These are phyloP conservation scores for Basipetospora sp. DNA, from an alignment of 2,329 filamentous ascomycete species.

Conservation along the genomic window DNA sequence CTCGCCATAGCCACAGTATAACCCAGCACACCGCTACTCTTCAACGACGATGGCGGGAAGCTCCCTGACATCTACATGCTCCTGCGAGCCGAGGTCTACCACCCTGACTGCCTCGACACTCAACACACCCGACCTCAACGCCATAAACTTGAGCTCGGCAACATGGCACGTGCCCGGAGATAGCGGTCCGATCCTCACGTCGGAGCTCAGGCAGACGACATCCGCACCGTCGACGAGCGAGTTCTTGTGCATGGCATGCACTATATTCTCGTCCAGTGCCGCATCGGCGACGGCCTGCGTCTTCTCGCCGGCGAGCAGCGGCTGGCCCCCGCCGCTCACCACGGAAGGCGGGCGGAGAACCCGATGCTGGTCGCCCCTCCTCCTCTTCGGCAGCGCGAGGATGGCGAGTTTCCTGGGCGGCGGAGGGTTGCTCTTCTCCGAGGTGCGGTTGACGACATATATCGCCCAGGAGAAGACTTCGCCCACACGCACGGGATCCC, in stretches of 20 bases:
- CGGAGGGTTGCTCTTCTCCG: constrained; percentile 23
- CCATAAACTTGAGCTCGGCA: constrained; percentile 57
- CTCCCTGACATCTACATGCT: constrained; percentile 64
- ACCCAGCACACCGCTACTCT: too few relatives aligned
- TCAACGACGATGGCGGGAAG: constrained; percentile 53
- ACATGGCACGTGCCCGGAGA: constrained; percentile 60
- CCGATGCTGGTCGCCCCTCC: constrained; percentile 37
- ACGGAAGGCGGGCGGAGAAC: constrained; percentile 40
- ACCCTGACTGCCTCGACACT: constrained; percentile 59
- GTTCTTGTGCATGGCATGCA: constrained; percentile 57
- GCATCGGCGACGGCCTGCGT: constrained; percentile 43
- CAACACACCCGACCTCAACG: constrained; percentile 50
- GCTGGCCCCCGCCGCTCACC: constrained; percentile 7
- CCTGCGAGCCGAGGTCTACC: constrained; percentile 57
- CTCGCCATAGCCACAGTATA: too few relatives aligned
- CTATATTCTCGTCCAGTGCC: constrained; percentile 54
- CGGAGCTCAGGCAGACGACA: constrained; percentile 60
- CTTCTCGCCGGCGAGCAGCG: constrained; percentile 18
- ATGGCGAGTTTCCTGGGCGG: constrained; percentile 52
- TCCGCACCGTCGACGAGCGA: constrained; percentile 49
- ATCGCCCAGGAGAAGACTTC: constrained; percentile 58
- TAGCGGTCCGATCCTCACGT: constrained; percentile 58
- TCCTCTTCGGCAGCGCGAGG: constrained; percentile 49
- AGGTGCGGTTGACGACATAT: constrained; percentile 60
- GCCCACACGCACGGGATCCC: constrained; percentile 41